Evolutionary conservation across 805 yeast genomes (phyloP), one percentile per base, ranked within the genome.

Genomic region (Wickerhamomyces ciferrii): DNA sequence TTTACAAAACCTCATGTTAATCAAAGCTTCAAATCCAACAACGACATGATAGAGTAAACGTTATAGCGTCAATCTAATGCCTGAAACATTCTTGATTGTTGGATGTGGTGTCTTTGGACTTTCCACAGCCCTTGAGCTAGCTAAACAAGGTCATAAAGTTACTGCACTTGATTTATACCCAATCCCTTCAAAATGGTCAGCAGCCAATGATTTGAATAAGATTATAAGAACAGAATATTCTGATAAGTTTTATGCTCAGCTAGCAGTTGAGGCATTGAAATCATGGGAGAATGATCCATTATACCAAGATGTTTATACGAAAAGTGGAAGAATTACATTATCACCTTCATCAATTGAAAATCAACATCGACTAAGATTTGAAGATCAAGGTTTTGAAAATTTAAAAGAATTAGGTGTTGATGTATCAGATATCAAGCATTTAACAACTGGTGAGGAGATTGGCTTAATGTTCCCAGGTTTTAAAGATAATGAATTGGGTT

Each of bases 51-150:
- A n/a, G n/a, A n/a, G n/a, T n/a, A n/a, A n/a, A n/a, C n/a, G n/a
- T n/a, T n/a, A n/a, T n/a, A n/a, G n/a, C n/a, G n/a, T n/a, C n/a
- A n/a, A n/a, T n/a, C n/a, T n/a, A n/a, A 49, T 47, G 51, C 4
- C 45, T 17, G 25, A 48, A 25, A 35, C 48, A 60, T 59, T 47
- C 42, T 44, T 58, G 1, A 43, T 62, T 9, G 55, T 65, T 10
- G 71, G 71, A 2, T 71, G 74, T 53, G 78, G 79, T 2, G 73
- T 71, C 2, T 71, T 72, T 59, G 79, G 79, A 1, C 65, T 74
- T 1, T 67, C 77, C 5, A 66, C 77, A 0, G 72, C 75, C 9
- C 55, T 68, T 5, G 68, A 70, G 27, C 55, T 71, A 3, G 63
- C 65, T 1, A 48, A 55, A 25, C 53, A 56, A 18, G 72, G 61